These are phyloP conservation scores for Arxiozyma telluris DNA, from an alignment of 1,139 yeast genomes.

Conservation along the genomic window DNA sequence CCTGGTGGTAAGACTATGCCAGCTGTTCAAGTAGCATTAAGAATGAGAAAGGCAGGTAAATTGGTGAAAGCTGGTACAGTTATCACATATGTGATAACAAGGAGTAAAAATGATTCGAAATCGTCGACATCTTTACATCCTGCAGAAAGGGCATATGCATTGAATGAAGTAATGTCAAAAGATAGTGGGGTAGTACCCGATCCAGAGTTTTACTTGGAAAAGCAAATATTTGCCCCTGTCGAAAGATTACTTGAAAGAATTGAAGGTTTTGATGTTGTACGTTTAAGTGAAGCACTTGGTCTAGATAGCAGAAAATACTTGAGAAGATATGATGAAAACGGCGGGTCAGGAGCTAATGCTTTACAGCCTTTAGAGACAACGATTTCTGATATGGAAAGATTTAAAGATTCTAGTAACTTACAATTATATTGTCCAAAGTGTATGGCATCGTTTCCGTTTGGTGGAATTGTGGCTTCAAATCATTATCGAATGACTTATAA, in stretches of 20 bases:
- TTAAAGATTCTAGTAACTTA: constrained; percentile 53
- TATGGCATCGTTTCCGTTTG: constrained; percentile 52
- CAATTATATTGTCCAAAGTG: constrained; percentile 54
- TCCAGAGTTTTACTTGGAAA: constrained; percentile 68
- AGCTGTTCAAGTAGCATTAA: constrained; percentile 84
- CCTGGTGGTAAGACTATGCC: constrained; percentile 83
- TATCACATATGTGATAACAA: constrained; percentile 73
- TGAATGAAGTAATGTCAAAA: constrained; percentile 57
- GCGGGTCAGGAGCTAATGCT: constrained; percentile 36
- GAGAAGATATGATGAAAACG: constrained; percentile 36
- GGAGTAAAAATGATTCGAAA: constrained; percentile 21
- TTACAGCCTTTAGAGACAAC: constrained; percentile 74
- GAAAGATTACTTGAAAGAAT: constrained; percentile 79
- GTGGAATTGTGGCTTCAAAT: constrained; percentile 60
- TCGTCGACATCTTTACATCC: constrained; percentile 10
- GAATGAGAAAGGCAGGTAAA: constrained; percentile 72
- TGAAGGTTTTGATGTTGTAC: constrained; percentile 75
- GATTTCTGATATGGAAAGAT: constrained; percentile 74
- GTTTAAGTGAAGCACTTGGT: constrained; percentile 71
- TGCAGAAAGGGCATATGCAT: constrained; percentile 74
- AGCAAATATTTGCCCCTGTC: constrained; percentile 85
- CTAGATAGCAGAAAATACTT: constrained; percentile 62
- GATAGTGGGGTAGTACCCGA: constrained; percentile 55
- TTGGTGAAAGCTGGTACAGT: constrained; percentile 85
- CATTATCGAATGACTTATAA: constrained; percentile 51